These are phyloP conservation scores for Penicillium sp. DNA, from an alignment of 2,329 filamentous ascomycete species.

Conservation along the genomic window DNA sequence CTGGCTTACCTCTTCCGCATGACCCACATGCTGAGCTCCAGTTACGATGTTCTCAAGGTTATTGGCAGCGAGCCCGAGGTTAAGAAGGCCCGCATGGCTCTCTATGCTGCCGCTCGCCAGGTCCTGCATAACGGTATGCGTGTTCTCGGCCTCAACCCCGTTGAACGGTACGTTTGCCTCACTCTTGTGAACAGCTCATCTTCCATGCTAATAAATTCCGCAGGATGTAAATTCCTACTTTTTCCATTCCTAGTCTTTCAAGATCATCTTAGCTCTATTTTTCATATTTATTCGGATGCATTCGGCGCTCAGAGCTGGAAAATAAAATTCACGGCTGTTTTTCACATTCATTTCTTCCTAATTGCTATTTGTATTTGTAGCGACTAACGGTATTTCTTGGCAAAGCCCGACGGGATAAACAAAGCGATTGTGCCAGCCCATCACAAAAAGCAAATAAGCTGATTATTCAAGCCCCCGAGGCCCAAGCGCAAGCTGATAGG, in stretches of 20 bases:
- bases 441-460: background rate
- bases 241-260: background rate
- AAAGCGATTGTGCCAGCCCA: background rate
- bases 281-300: slow-evolving; percentile 17
- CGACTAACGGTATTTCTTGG: background rate
- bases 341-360: background rate
- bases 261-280: slow-evolving; percentile 14
- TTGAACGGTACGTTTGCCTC: slow-evolving; percentile 50
- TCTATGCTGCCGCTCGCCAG: slow-evolving; percentile 64
- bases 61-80: slow-evolving; percentile 59
- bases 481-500: background rate
- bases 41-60: slow-evolving; percentile 64
- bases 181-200: background rate
- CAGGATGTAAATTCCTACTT: slow-evolving; percentile 30
- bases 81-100: slow-evolving; percentile 59
- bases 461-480: background rate
- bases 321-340: slow-evolving; percentile 15
- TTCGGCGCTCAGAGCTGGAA: slow-evolving; percentile 22
- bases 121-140: slow-evolving; percentile 67
- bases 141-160: slow-evolving; percentile 65
- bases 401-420: background rate
- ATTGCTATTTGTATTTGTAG: background rate
- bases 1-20: slow-evolving; percentile 68
- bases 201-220: slow-evolving; percentile 10
- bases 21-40: slow-evolving; percentile 61